A percentile compares a stretch with the other conserved stretches of the same genome.
phyloP scores from a whole-genome alignment of 306 rosid genomes.

The Pterocarpus macrocarpus region DNA sequence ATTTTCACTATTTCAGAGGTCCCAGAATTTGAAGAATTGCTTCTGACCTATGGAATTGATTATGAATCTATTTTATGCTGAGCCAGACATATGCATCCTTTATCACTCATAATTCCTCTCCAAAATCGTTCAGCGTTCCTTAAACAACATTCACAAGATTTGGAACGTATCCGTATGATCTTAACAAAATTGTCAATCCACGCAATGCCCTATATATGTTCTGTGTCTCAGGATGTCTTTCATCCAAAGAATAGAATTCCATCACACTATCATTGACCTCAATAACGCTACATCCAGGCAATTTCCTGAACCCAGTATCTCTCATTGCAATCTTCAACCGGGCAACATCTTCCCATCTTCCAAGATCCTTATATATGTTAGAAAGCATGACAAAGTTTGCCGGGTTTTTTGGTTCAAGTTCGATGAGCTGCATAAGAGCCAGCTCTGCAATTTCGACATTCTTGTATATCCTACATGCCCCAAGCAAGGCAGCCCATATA shows the following conservation, averaged over 20 bases:
- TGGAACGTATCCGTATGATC: conserved; percentile 55
- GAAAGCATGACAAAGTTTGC: conserved; percentile 81
- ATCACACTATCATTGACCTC: conserved; percentile 57
- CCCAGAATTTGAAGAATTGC: no score
- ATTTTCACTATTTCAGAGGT: no score
- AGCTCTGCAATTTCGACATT: conserved; percentile 62
- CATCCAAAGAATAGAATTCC: conserved; percentile 62
- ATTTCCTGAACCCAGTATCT: conserved; percentile 66
- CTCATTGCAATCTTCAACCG: conserved; percentile 73
- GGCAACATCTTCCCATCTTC: conserved; percentile 81
- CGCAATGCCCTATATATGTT: conserved; percentile 48
- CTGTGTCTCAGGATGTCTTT: conserved; percentile 59
- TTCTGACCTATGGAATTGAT: no score
- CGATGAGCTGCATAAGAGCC: conserved; percentile 65
- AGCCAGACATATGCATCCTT: not conserved
- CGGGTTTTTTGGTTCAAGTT: conserved; percentile 83
- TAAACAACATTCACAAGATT: conserved; percentile 48
- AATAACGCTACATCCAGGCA: conserved; percentile 62
- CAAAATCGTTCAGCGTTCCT: conserved; percentile 40
- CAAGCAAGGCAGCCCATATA: conserved; percentile 58
- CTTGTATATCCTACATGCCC: conserved; percentile 61
- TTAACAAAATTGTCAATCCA: conserved; percentile 54
- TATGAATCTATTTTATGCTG: no score
- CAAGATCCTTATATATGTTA: conserved; percentile 79
- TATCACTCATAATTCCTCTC: conserved; percentile 20